Evolutionary conservation across 345 rosid genomes (phyloP).

Genomic region (Cardiospermum halicacabum): DNA sequence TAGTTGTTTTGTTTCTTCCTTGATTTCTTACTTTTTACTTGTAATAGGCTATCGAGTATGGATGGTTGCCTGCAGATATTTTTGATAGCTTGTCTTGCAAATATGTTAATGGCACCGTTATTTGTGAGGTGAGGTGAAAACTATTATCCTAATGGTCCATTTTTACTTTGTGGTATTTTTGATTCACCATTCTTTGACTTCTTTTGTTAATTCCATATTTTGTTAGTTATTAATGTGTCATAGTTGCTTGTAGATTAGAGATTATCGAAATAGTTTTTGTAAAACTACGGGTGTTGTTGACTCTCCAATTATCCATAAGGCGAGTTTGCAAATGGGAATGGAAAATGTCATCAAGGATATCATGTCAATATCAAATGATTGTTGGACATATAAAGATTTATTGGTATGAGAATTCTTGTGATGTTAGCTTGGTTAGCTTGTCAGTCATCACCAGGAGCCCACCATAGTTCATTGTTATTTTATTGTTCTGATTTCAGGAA

Average conservation of each 20-base stretch:
- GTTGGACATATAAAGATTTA: constrained; percentile 27
- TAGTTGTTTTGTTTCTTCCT: not conserved
- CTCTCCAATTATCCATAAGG: constrained; percentile 24
- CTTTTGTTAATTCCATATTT: not conserved
- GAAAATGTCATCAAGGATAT: constrained; percentile 33
- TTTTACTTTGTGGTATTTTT: not conserved
- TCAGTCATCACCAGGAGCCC: not conserved
- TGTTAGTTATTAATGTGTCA: not conserved
- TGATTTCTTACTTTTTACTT: not conserved
- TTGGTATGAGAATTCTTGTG: constrained; percentile 17
- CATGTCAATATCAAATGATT: constrained; percentile 18
- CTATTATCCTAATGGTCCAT: not conserved
- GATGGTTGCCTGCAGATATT: constrained; percentile 25
- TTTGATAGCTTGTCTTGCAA: constrained; percentile 29
- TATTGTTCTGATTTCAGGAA: constrained; percentile 21
- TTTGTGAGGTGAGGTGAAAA: constrained; percentile 31
- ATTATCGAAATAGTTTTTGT: constrained; percentile 22
- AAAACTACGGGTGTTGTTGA: constrained; percentile 8
- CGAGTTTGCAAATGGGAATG: constrained; percentile 22
- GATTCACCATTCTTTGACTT: too few relatives aligned
- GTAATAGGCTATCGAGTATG: constrained; percentile 29
- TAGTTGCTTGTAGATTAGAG: constrained; percentile 21
- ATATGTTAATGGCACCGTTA: constrained; percentile 22
- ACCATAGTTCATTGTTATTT: not conserved
- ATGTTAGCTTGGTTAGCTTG: not conserved